Evolutionary conservation across 2,329 filamentous ascomycete genomes (phyloP), one percentile per base, ranked within the genome.

Genomic region (Polychaeton citri): DNA sequence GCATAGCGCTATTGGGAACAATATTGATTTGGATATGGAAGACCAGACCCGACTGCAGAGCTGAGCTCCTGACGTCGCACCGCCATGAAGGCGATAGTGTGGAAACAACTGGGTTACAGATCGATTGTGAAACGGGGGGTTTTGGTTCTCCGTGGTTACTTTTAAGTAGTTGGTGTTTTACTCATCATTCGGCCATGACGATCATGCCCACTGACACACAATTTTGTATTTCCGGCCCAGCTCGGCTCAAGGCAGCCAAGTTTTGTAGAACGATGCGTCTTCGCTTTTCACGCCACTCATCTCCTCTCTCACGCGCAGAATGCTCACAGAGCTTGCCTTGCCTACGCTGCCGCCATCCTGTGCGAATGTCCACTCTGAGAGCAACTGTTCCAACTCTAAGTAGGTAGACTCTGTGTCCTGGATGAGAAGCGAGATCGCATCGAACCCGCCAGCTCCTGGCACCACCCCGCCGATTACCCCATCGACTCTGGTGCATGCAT

Each of bases 391-490:
- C 16, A 96, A 59, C 9, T 65, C 62, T 16, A 54, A 53, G 37
- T 79, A 62, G 2, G 83, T 82, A 33, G 69, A 70, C 21, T 66
- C 68, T 36, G 81, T 76, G 49, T 95, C 83, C 49, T 72, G 70
- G 44, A 94, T 74, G 40, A 98, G 59, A 41, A 98, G 58, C 1
- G 80, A 81, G 37, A 94, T 70, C 1, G 90, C 90, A 64, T 98
- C 90, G 52, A 82, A 95, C 0, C 90, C 90, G 7, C 90, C 90
- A 0, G 90, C 90, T 0, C 90, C 90, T 0, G 90, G 90, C 0
- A 95, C 90, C 0, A 96, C 85, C 0, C 87, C 90, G 1, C 86
- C 87, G 44, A 87, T 74, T 3, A 96, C 86, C 5, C 88, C 90
- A 0, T 80, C 70, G 2, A 95, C 63, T 3, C 62, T 57, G 3